phyloP scores from a whole-genome alignment of 2,329 filamentous ascomycete genomes.

The Meredithiella fracta region DNA sequence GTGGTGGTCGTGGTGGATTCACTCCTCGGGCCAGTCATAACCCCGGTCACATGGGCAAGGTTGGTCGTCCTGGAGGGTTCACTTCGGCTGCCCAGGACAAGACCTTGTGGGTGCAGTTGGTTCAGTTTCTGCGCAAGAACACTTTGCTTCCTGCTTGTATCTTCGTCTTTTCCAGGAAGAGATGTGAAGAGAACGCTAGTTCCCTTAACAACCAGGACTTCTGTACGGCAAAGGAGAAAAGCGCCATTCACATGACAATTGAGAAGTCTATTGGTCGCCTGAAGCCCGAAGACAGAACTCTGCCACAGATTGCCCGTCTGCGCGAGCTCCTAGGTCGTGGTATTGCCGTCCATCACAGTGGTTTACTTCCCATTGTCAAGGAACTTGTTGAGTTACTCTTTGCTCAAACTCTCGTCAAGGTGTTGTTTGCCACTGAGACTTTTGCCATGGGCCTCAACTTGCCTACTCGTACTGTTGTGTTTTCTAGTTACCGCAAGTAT shows the following conservation, averaged over 20 bases:
- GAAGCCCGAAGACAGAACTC: slow-evolving; percentile 70
- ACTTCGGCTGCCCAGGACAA: slow-evolving; percentile 87
- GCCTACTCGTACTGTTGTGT: slow-evolving; percentile 89
- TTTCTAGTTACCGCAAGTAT: slow-evolving; percentile 92
- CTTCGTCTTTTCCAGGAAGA: slow-evolving; percentile 96
- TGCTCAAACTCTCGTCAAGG: slow-evolving; percentile 85
- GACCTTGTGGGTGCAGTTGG: slow-evolving; percentile 90
- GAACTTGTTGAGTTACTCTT: slow-evolving; percentile 96
- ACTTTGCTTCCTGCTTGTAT: slow-evolving; percentile 83
- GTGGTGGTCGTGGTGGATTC: slow-evolving; percentile 35
- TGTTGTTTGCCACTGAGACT: slow-evolving; percentile 93
- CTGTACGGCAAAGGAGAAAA: slow-evolving; percentile 85
- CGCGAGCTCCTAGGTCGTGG: slow-evolving; percentile 73
- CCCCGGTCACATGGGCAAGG: slow-evolving; percentile 77
- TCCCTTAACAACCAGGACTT: slow-evolving; percentile 91
- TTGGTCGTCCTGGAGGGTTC: slow-evolving; percentile 68
- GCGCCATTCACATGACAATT: slow-evolving; percentile 91
- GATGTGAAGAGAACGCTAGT: slow-evolving; percentile 93
- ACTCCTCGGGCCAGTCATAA: slow-evolving; percentile 42
- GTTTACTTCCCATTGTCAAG: slow-evolving; percentile 88
- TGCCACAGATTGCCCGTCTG: slow-evolving; percentile 85
- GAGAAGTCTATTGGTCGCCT: slow-evolving; percentile 85
- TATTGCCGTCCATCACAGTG: slow-evolving; percentile 91
- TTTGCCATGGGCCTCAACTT: slow-evolving; percentile 97
- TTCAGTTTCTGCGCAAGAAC: slow-evolving; percentile 77